Evolutionary conservation across 192 early-diverging fungal species (phyloP).

Genomic region (Coemansia reversa): DNA sequence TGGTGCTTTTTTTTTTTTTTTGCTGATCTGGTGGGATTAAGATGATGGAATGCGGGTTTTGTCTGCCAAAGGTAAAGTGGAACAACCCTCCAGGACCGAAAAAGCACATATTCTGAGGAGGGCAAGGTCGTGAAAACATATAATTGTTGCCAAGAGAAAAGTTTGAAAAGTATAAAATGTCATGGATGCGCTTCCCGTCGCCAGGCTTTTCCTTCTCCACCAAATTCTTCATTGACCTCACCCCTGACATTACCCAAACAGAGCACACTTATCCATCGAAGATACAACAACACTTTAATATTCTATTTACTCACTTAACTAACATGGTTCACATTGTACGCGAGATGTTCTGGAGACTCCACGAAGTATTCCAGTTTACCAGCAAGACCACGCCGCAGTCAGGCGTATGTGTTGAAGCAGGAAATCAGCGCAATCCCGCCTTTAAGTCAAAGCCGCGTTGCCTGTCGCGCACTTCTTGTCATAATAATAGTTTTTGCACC

Average conservation of each 20-base stretch:
- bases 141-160: not conserved
- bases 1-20: too few species aligned
- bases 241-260: not conserved
- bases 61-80: too few species aligned
- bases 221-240: not conserved
- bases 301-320: not conserved
- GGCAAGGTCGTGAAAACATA: not conserved
- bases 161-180: not conserved
- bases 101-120: not conserved
- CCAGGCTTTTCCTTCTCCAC: not conserved
- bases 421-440: not conserved
- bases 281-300: not conserved
- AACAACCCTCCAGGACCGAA: not conserved
- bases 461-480: not conserved
- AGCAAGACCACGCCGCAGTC: not conserved
- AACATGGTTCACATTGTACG: not conserved
- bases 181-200: not conserved
- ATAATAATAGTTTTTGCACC: not conserved
- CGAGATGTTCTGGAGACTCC: not conserved
- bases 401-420: not conserved
- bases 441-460: not conserved
- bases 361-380: not conserved
- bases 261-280: not conserved
- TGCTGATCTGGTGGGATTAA: too few species aligned
- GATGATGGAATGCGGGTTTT: too few species aligned